A percentile compares a stretch with the other conserved stretches of the same genome.
Evolutionary conservation across 306 rosid species (phyloP).

Genomic region (Rosa persica): DNA sequence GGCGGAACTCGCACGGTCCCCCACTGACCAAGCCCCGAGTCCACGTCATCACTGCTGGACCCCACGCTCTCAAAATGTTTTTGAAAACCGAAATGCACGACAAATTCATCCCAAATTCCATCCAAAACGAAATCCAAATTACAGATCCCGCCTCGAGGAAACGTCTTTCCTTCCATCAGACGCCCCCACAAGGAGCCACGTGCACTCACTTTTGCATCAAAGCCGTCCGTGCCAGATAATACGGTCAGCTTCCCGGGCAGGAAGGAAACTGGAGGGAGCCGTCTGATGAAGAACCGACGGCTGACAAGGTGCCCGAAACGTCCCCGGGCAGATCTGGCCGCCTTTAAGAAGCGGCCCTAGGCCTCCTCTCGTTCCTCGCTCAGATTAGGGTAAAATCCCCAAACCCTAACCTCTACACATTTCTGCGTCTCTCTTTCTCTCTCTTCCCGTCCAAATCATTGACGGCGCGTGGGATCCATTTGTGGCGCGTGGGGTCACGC

Average conservation of each 20-base stretch:
- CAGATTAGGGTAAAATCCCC: conserved; percentile 71
- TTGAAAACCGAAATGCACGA: conserved; percentile 59
- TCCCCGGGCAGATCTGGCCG: conserved; percentile 75
- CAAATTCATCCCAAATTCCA: conserved; percentile 49
- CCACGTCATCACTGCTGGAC: conserved; percentile 48
- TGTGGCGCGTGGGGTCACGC: conserved; percentile 33
- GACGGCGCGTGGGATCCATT: conserved; percentile 38
- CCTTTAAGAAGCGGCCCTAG: conserved; percentile 75
- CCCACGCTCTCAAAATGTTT: conserved; percentile 14
- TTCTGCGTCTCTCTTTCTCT: not conserved
- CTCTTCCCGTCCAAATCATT: not conserved
- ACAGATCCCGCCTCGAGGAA: conserved; percentile 21
- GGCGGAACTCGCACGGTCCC: conserved; percentile 8
- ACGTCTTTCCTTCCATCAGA: conserved; percentile 8
- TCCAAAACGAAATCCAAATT: conserved; percentile 47
- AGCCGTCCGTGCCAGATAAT: conserved; percentile 58
- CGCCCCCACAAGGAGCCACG: conserved; percentile 19
- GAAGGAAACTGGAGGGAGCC: not conserved
- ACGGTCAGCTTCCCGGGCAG: conserved; percentile 46
- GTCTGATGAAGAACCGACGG: conserved; percentile 41
- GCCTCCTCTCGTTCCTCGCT: conserved; percentile 55
- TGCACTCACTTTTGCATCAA: not conserved
- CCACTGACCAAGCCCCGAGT: not conserved
- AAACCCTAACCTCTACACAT: conserved; percentile 35
- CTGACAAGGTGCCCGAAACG: conserved; percentile 31